Percentiles rank a stretch among this genome's conserved stretches.
These are phyloP conservation scores for Parachaetomium inaequale DNA, from an alignment of 495 filamentous ascomycete species.

Conservation along the genomic window DNA sequence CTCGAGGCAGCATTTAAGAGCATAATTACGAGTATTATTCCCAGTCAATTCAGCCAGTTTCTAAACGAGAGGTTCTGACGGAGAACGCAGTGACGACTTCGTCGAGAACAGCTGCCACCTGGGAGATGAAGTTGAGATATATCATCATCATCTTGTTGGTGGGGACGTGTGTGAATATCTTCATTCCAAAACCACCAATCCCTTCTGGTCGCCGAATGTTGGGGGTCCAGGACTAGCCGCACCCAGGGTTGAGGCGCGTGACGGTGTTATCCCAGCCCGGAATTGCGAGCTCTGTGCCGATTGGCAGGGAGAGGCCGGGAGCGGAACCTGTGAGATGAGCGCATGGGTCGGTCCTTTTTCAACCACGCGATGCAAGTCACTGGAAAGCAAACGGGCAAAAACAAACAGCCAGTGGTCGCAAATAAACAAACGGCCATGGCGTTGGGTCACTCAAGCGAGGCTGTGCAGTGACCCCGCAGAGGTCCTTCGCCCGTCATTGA, in stretches of 20 bases:
- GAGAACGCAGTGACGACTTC: too few relatives aligned
- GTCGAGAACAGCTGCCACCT: too few relatives aligned
- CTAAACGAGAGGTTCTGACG: too few relatives aligned
- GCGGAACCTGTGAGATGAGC: slow-evolving; percentile 12
- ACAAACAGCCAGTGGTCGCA: background rate
- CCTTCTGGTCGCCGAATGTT: too few relatives aligned
- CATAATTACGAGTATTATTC: too few relatives aligned
- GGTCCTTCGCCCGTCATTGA: slow-evolving; percentile 1
- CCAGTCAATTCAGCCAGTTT: too few relatives aligned
- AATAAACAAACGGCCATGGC: background rate
- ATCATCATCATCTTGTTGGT: background rate
- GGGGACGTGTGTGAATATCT: background rate
- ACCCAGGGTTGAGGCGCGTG: slow-evolving; percentile 7
- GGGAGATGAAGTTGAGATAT: background rate
- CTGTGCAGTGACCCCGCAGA: slow-evolving; percentile 1
- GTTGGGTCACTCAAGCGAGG: background rate
- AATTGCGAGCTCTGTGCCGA: slow-evolving; percentile 3
- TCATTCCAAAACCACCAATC: background rate
- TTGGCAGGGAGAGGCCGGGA: slow-evolving; percentile 3
- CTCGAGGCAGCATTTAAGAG: too few relatives aligned
- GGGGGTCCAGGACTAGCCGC: background rate
- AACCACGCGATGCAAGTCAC: background rate
- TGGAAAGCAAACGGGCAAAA: slow-evolving; percentile 4
- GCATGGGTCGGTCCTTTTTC: background rate
- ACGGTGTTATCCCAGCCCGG: slow-evolving; percentile 1